Evolutionary conservation across 192 early-diverging fungal genomes (phyloP).

Genomic region (Phlyctochytrium arcticum): DNA sequence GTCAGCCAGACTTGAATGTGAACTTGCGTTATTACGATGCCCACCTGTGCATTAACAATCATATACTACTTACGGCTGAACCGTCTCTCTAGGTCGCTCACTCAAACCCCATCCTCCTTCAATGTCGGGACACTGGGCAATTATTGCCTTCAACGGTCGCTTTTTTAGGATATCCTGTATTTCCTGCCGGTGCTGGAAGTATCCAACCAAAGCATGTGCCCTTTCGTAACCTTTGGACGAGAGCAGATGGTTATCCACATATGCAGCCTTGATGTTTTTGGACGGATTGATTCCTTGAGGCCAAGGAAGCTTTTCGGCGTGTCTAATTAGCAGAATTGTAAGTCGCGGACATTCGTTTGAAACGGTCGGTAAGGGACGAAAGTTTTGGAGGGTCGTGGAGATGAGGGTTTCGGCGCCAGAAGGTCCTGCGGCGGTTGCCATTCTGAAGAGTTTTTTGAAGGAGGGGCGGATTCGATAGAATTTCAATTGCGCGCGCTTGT

Average conservation of each 20-base stretch:
- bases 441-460: too few relatives aligned
- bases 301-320: constrained; percentile 53
- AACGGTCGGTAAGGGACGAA: too few relatives aligned
- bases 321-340: constrained; percentile 44
- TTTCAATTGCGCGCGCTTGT: too few relatives aligned
- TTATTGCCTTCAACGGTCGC: constrained; percentile 31
- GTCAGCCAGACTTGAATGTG: too few relatives aligned
- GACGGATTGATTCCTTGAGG: constrained; percentile 23
- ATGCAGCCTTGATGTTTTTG: constrained; percentile 20
- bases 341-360: too few relatives aligned
- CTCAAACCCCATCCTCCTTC: constrained; percentile 23
- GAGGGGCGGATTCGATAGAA: too few relatives aligned
- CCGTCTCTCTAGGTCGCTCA: constrained; percentile 37
- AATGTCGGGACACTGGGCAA: constrained; percentile 43
- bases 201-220: constrained; percentile 38
- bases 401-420: too few relatives aligned
- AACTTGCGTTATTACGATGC: too few relatives aligned
- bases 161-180: constrained; percentile 22
- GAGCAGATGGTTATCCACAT: constrained; percentile 45
- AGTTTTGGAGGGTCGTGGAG: too few relatives aligned
- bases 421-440: too few relatives aligned
- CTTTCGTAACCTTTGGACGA: constrained; percentile 44
- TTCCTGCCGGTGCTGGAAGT: constrained; percentile 40
- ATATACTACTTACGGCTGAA: constrained; percentile 27
- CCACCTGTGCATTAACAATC: too few relatives aligned